Evolutionary conservation across 2,329 filamentous ascomycete genomes (phyloP).

Genomic region (Fusarium beomiforme): DNA sequence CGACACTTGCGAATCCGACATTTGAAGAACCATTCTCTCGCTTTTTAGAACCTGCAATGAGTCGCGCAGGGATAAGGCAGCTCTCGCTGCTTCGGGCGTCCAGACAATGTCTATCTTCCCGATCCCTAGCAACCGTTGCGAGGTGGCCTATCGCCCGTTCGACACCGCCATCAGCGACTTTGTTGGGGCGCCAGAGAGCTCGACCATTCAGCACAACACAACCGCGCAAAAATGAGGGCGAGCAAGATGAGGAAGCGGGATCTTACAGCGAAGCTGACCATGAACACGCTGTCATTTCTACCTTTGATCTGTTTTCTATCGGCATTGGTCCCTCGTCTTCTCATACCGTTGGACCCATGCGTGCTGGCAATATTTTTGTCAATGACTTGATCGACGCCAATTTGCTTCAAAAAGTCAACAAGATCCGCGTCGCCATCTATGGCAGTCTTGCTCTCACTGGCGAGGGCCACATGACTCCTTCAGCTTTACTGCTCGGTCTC

Average conservation of each 20-base stretch:
- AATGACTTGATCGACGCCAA: constrained; percentile 58
- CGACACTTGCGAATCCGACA: neutral
- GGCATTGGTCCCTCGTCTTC: constrained; percentile 63
- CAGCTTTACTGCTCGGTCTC: constrained; percentile 59
- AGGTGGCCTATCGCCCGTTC: constrained; percentile 22
- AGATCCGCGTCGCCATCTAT: constrained; percentile 60
- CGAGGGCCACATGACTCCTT: constrained; percentile 63
- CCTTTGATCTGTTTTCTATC: constrained; percentile 62
- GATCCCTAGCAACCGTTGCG: constrained; percentile 17
- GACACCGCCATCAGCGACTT: neutral
- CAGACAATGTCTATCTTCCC: constrained; percentile 21
- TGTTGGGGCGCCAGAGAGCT: neutral
- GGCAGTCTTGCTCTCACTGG: constrained; percentile 62
- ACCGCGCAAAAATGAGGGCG: neutral
- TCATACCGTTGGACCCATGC: constrained; percentile 63
- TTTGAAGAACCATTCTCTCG: neutral
- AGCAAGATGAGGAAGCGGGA: constrained; percentile 45
- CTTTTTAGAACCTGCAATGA: constrained; percentile 10
- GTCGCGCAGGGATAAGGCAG: constrained; percentile 29
- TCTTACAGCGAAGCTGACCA: constrained; percentile 60
- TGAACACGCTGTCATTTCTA: constrained; percentile 63
- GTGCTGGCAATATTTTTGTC: constrained; percentile 62
- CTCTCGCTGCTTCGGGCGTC: constrained; percentile 32
- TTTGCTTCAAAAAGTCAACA: constrained; percentile 56
- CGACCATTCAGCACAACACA: constrained; percentile 25